Conservation (phyloP, 2,329 filamentous ascomycete species). For the Colletotrichum chlorophyti region DNA sequence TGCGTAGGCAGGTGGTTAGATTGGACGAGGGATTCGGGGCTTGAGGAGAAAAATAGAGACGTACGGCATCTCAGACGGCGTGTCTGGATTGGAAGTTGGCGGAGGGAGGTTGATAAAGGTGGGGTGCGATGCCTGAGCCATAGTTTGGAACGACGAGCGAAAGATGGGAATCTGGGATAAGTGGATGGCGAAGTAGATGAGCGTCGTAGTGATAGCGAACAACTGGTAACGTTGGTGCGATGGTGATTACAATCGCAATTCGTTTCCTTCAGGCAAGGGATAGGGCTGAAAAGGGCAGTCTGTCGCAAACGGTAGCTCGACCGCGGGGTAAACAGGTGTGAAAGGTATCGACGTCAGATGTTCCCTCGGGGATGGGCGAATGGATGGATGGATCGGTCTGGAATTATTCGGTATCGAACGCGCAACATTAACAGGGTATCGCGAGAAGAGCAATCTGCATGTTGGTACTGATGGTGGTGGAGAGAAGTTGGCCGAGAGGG, state of each 20-base stretch:
- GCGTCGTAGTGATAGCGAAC: background rate
- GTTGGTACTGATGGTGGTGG: background rate
- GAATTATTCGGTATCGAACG: background rate
- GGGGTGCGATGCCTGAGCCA: conserved; percentile 55
- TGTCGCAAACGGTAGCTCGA: conserved; percentile 1
- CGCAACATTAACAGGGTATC: background rate
- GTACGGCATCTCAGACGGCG: conserved; percentile 89
- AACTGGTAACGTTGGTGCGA: background rate
- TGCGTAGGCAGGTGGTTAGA: conserved; percentile 45
- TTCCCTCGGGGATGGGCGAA: background rate
- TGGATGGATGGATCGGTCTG: background rate
- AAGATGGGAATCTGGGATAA: background rate
- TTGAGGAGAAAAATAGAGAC: conserved; percentile 40
- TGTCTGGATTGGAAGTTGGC: conserved; percentile 81
- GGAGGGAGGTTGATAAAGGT: conserved; percentile 86
- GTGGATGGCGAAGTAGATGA: background rate
- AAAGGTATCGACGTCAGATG: background rate
- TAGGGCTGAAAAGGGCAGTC: background rate
- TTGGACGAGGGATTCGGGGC: background rate
- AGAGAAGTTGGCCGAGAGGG: background rate
- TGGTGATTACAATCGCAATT: background rate
- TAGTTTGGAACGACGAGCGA: too few relatives aligned
- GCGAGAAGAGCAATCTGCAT: background rate
- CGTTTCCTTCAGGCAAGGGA: background rate
- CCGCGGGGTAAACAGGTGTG: background rate